Base-by-base conservation (phyloP, 345 rosid species). In the Durio zibethinus region DNA sequence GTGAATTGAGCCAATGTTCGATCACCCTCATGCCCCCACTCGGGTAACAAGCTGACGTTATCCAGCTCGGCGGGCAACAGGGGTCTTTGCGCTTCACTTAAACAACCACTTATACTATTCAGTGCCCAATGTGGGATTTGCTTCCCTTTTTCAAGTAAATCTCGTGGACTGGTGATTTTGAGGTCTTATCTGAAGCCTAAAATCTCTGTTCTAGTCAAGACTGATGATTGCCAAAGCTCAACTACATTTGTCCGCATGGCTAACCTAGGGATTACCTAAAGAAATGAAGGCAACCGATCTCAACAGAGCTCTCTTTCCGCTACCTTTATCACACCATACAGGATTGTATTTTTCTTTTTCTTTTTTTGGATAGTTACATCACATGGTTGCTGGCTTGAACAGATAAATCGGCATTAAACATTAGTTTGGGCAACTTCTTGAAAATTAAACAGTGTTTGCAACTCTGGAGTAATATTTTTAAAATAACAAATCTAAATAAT, bases 101-200 rank as follows among this genome's bases (percentile, higher is more conserved):
- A 48, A 16, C 0, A 48, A 0, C n/a, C 6, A 48, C 0, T 3
- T 0, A 3, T 3, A 0, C 4, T 0, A 15, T 4, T 16, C 4
- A 48, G 1, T 3, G 18, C 1, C 4, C 35, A 33, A 47, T 47
- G 54, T 50, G 54, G 54, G 54, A 50, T 50, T n/a, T 50, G 7
- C 2, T 18, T 50, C 8, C n/a, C 0, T 3, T 48, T 15, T 48
- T 15, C 45, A 10, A 42, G 11, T 7, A 0, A 1, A 7, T 48
- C 53, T 14, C 5, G 10, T 42, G 1, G 0, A 15, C 7, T 4
- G 20, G 20, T 48, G 20, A 48, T 0, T 48, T 48, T 48, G 53
- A 48, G 18, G 54, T 16, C 54, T 50, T 18, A 16, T 18, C n/a
- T 4, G 8, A 50, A 50, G n/a, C 54, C 7, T 16, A 50, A 50